A percentile compares a stretch with the other conserved stretches of the same genome.
Conservation (phyloP, 345 rosid genomes). For the Combretum micranthum region DNA sequence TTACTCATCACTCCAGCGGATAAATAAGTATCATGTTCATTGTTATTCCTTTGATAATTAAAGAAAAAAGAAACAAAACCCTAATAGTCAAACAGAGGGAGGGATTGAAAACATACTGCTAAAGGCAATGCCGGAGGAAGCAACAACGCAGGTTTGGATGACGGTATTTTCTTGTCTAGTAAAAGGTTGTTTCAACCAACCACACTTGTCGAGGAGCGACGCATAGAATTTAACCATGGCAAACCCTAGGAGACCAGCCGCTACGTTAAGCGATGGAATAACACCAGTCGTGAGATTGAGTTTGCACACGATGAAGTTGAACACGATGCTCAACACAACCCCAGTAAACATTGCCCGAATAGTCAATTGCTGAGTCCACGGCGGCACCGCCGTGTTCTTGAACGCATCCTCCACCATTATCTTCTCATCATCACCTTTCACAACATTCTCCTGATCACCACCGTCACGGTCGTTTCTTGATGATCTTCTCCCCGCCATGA, state of each 20-base stretch:
- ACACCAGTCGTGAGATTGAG: constrained; percentile 66
- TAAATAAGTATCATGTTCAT: no score
- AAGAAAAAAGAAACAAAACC: neutral
- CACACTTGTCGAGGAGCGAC: constrained; percentile 29
- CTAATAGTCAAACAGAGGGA: neutral
- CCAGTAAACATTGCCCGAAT: constrained; percentile 38
- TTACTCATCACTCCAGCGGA: no score
- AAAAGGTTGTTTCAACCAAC: constrained; percentile 63
- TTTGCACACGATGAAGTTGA: constrained; percentile 66
- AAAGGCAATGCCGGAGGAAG: constrained; percentile 92
- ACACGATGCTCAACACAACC: constrained; percentile 37
- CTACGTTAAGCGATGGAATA: constrained; percentile 58
- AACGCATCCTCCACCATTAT: constrained; percentile 18
- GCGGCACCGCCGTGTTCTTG: constrained; percentile 27
- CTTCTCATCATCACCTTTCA: neutral
- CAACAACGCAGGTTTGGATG: constrained; percentile 81
- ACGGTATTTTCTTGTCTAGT: constrained; percentile 86
- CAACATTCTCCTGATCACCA: neutral
- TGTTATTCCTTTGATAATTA: no score
- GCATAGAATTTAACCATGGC: constrained; percentile 42
- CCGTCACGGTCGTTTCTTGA: neutral
- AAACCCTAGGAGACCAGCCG: constrained; percentile 57
- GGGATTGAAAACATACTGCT: constrained; percentile 47
- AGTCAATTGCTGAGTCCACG: constrained; percentile 54
- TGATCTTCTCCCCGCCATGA: neutral